phyloP scores from a whole-genome alignment of 2,329 filamentous ascomycete genomes.

The Sporothrix protearum region DNA sequence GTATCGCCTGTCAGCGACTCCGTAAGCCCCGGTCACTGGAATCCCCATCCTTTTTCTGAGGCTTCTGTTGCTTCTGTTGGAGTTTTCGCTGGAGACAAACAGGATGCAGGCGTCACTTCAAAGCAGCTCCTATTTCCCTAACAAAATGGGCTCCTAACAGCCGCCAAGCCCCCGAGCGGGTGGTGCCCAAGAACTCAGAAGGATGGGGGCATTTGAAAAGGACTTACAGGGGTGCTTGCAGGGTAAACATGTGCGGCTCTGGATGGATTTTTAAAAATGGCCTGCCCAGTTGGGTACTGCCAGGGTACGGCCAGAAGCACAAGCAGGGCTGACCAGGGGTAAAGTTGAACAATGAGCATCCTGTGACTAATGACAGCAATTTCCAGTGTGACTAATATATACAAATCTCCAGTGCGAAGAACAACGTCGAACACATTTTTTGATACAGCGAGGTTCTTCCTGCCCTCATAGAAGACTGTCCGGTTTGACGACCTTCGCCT shows the following conservation, averaged over 20 bases:
- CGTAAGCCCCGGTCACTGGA: neutral
- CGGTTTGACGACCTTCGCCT: neutral
- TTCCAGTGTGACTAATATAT: neutral
- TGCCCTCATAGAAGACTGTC: too few relatives aligned
- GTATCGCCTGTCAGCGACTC: neutral
- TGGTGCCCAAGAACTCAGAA: neutral
- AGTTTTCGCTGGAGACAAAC: neutral
- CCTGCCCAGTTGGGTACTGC: conserved; percentile 1
- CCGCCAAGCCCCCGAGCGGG: neutral
- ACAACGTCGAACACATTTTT: neutral
- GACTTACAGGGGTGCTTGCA: neutral
- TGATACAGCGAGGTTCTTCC: neutral
- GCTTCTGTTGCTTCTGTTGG: neutral
- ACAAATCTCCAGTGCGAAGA: neutral
- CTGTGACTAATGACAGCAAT: neutral
- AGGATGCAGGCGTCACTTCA: neutral
- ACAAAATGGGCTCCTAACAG: neutral
- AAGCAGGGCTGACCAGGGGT: conserved; percentile 10
- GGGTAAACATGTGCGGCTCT: conserved; percentile 1
- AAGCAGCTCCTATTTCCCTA: neutral
- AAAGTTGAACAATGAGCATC: neutral
- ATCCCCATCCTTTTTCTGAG: neutral
- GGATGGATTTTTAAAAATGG: too few relatives aligned
- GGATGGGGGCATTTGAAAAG: neutral
- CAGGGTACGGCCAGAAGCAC: too few relatives aligned